Evolutionary conservation across 352 stramenopile species (phyloP).

Genomic region (Phytophthora hibernalis): DNA sequence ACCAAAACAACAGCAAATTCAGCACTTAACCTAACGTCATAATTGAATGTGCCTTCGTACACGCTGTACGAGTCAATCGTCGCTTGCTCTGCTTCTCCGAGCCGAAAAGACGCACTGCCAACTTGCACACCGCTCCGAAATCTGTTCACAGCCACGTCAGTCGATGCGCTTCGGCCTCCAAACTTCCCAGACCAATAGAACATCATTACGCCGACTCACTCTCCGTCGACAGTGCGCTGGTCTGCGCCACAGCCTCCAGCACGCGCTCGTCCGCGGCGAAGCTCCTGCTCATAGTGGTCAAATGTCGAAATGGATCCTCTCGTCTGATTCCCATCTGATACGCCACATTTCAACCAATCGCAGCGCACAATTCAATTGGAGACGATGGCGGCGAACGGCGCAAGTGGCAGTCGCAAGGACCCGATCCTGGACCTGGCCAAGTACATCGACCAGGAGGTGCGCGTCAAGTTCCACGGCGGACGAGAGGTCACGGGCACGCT

Average conservation of each 20-base stretch:
- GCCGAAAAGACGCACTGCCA: constrained; percentile 66
- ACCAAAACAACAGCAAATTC: not conserved
- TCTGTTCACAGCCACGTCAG: constrained; percentile 38
- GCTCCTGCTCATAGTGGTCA: constrained; percentile 53
- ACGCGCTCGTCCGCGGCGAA: constrained; percentile 71
- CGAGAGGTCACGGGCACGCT: constrained; percentile 93
- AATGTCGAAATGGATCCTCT: constrained; percentile 32
- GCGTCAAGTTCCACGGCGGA: constrained; percentile 95
- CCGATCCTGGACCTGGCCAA: constrained; percentile 95
- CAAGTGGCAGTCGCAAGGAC: constrained; percentile 60
- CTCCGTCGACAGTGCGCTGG: constrained; percentile 47
- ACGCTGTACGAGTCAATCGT: constrained; percentile 60
- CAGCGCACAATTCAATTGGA: constrained; percentile 14
- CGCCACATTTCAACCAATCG: constrained; percentile 27
- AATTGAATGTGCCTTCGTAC: constrained; percentile 35
- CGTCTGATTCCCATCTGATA: constrained; percentile 34
- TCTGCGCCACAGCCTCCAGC: constrained; percentile 50
- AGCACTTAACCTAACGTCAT: not conserved
- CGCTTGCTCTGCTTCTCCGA: constrained; percentile 74
- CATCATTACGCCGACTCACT: constrained; percentile 30
- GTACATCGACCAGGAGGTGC: constrained; percentile 95
- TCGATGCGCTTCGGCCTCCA: not conserved
- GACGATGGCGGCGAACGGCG: constrained; percentile 69
- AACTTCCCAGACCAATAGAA: not conserved
- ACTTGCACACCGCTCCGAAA: constrained; percentile 61